Evolutionary conservation across 1,284 basidiomycete species (phyloP), one percentile per base, ranked within the genome.

Genomic region (Ustilago trichophora): DNA sequence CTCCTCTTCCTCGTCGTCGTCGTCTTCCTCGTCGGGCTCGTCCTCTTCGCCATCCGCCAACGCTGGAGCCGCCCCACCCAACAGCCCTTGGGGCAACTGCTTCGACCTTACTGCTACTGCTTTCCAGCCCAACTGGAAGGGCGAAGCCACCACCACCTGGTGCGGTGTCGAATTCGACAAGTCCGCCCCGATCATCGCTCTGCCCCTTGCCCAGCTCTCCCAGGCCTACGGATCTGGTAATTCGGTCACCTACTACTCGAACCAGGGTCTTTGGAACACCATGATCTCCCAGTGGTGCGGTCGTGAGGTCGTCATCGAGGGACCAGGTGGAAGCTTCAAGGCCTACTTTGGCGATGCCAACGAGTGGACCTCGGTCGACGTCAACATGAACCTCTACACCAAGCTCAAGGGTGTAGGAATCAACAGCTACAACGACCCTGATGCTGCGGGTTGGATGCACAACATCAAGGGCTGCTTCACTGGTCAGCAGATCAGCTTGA

Each of bases 41-140:
- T 6, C 44, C 15, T 24, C 43, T 5, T 29, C 45, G 22, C 36
- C 55, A 8, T 46, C 56, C n/a, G 8, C 33, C 27, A 35, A 9
- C 21, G 57, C 64, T 10, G 58, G 65, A 12, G 52, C 57, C 9
- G 58, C 57, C 4, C 65, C 65, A 6, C 65, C 65, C 41, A 68
- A 68, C 24, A 56, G 52, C 31, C 65, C 65, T 6, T 68, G 65
- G 65, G 65, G 58, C 10, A 68, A 48, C 54, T 68, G 57, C 35
- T 68, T 68, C 53, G 49, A 60, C 34, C 65, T 68, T 46, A 56
- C 52, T 22, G 65, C 65, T 25, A 65, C 56, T 42, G 62, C 56
- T 19, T 56, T 62, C 51, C 57, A 66, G 24, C 62, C 69, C 41
- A 64, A 72, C 50, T 59, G 66, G 58, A 72, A 72, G 42, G 57